These are phyloP conservation scores for Suillus ampliporus DNA, from an alignment of 768 basidiomycete species.

Conservation along the genomic window DNA sequence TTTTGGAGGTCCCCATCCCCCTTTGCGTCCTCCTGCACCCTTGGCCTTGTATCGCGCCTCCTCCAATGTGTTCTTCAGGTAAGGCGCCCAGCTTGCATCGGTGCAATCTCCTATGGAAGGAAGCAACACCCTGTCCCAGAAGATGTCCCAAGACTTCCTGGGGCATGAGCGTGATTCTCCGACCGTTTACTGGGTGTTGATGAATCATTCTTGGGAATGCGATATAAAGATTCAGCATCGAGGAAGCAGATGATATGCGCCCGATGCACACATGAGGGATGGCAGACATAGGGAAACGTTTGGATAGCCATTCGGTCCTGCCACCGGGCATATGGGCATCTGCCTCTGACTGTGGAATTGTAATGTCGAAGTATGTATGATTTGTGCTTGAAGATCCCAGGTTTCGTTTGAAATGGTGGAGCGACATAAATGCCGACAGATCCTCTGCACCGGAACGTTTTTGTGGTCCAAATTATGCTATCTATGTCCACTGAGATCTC, in stretches of 20 bases:
- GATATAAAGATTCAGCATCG: constrained; percentile 10
- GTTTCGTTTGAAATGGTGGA: constrained; percentile 7
- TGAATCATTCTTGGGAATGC: constrained; percentile 24
- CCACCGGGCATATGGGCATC: constrained; percentile 5
- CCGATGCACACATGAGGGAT: constrained; percentile 15
- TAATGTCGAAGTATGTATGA: constrained; percentile 23
- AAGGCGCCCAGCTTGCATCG: not conserved
- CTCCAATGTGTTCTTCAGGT: constrained; percentile 11
- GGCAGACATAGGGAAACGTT: constrained; percentile 2
- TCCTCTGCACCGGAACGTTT: too few relatives aligned
- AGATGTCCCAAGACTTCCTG: constrained; percentile 17
- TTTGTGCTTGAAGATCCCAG: constrained; percentile 23
- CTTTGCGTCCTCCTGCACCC: not conserved
- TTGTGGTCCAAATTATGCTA: too few relatives aligned
- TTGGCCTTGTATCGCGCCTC: constrained; percentile 15
- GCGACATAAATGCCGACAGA: too few relatives aligned
- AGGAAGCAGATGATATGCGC: not conserved
- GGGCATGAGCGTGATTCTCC: constrained; percentile 5
- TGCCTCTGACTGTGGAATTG: constrained; percentile 17
- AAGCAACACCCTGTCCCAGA: constrained; percentile 17
- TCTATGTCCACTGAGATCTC: too few relatives aligned
- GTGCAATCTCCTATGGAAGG: constrained; percentile 9
- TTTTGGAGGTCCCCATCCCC: constrained; percentile 2
- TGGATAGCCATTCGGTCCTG: constrained; percentile 18
- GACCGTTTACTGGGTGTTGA: constrained; percentile 4